Conservation (phyloP, 2,329 filamentous ascomycete genomes). For the Stagonosporopsis rhizophila region DNA sequence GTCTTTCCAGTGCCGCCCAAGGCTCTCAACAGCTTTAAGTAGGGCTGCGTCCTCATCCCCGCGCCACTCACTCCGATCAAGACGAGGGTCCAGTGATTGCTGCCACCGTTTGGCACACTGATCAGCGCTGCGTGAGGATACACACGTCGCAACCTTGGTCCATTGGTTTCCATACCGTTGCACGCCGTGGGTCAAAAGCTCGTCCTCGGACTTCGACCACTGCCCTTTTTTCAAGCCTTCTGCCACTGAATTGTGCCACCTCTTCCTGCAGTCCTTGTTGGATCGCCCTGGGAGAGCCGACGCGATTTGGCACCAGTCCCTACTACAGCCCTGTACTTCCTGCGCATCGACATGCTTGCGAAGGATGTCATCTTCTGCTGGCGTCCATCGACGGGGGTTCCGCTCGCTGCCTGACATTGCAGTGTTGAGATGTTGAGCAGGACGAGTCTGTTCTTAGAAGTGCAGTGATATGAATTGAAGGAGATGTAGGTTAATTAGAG, state of each 20-base stretch:
- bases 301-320: slow-evolving; percentile 47
- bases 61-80: slow-evolving; percentile 51
- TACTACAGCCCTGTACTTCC: slow-evolving; percentile 8
- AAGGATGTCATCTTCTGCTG: slow-evolving; percentile 33
- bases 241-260: slow-evolving; percentile 52
- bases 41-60: slow-evolving; percentile 42
- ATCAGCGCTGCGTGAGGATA: slow-evolving; percentile 50
- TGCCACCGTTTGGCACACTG: slow-evolving; percentile 59
- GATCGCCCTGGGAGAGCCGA: slow-evolving; percentile 48
- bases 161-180: slow-evolving; percentile 50
- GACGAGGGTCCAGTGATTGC: slow-evolving; percentile 52
- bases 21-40: slow-evolving; percentile 17
- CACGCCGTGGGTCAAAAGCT: slow-evolving; percentile 43
- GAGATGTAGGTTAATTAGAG: background rate
- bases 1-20: slow-evolving; percentile 50
- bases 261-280: slow-evolving; percentile 56
- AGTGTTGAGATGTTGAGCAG: background rate
- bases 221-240: slow-evolving; percentile 52
- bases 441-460: background rate
- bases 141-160: slow-evolving; percentile 52
- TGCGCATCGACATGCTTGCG: slow-evolving; percentile 37
- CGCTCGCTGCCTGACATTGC: slow-evolving; percentile 2
- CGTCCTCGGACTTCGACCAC: slow-evolving; percentile 50
- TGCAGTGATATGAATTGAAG: background rate
- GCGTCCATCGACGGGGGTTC: slow-evolving; percentile 25